These are phyloP conservation scores for Rhodotorula sp. DNA, from an alignment of 1,284 basidiomycete species.

Conservation along the genomic window DNA sequence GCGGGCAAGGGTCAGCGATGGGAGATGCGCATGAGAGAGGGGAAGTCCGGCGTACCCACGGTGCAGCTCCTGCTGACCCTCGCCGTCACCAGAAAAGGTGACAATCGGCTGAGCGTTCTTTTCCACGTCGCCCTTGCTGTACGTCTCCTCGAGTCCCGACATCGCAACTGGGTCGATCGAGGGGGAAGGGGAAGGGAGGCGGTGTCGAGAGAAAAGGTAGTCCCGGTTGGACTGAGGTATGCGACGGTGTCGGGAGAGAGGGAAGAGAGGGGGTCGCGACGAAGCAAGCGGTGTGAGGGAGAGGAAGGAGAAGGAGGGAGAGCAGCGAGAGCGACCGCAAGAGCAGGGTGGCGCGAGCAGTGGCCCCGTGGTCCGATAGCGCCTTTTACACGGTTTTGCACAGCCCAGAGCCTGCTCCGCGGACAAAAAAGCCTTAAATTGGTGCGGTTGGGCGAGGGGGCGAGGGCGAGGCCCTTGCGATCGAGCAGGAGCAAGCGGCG, in stretches of 20 bases:
- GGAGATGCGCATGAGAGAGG: not conserved
- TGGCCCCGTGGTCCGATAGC: no score
- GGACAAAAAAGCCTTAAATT: no score
- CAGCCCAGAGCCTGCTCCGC: no score
- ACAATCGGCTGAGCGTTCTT: conserved; percentile 19
- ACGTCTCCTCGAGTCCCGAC: conserved; percentile 11
- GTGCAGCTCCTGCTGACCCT: conserved; percentile 5
- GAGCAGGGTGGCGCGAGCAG: no score
- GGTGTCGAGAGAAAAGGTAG: not conserved
- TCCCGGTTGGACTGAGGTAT: not conserved
- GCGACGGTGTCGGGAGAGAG: not conserved
- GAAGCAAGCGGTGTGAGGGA: not conserved
- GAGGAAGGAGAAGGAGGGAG: not conserved
- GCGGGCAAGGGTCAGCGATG: not conserved
- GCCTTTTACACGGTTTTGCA: no score
- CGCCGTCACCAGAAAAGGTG: conserved; percentile 6
- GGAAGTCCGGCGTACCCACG: conserved; percentile 5
- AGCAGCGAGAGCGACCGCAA: not conserved
- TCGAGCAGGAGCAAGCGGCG: no score
- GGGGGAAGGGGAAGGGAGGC: not conserved
- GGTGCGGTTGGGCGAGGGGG: no score
- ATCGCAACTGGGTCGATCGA: not conserved
- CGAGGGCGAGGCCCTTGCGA: no score
- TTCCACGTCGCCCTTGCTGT: conserved; percentile 19
- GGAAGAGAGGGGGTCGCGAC: not conserved